A percentile compares a stretch with the other conserved stretches of the same genome.
These are phyloP conservation scores for Lasiodiplodia sp. DNA, from an alignment of 2,329 filamentous ascomycete species.

Conservation along the genomic window DNA sequence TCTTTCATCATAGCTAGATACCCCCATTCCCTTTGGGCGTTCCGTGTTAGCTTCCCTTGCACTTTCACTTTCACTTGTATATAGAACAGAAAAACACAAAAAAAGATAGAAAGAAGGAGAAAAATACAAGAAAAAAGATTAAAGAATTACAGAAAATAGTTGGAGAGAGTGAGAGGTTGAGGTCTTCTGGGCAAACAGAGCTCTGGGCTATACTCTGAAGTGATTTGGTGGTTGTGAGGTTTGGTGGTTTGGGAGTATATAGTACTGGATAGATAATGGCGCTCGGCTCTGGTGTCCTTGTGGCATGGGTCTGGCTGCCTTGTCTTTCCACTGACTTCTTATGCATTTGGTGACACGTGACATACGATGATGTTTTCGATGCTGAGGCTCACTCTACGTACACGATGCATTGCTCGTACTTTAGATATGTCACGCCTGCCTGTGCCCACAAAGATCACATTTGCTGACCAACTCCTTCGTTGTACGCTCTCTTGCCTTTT, in stretches of 20 bases:
- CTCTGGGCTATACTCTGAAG: neutral
- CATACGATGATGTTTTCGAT: neutral
- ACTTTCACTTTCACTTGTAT: neutral
- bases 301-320: slow-evolving; percentile 1
- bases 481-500: neutral
- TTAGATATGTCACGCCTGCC: too few relatives aligned
- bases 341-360: neutral
- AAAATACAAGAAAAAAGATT: neutral
- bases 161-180: neutral
- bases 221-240: neutral
- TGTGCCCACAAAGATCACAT: neutral
- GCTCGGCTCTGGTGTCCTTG: neutral
- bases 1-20: neutral
- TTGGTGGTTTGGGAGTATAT: neutral
- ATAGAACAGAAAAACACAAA: neutral
- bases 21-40: neutral
- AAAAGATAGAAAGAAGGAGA: neutral
- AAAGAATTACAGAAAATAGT: neutral
- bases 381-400: neutral
- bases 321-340: neutral
- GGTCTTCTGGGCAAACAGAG: neutral
- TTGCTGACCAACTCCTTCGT: neutral
- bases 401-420: too few relatives aligned
- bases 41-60: neutral
- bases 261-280: neutral